Evolutionary conservation across 106 monocot species (phyloP).

Genomic region (Dendrobium nobile): DNA sequence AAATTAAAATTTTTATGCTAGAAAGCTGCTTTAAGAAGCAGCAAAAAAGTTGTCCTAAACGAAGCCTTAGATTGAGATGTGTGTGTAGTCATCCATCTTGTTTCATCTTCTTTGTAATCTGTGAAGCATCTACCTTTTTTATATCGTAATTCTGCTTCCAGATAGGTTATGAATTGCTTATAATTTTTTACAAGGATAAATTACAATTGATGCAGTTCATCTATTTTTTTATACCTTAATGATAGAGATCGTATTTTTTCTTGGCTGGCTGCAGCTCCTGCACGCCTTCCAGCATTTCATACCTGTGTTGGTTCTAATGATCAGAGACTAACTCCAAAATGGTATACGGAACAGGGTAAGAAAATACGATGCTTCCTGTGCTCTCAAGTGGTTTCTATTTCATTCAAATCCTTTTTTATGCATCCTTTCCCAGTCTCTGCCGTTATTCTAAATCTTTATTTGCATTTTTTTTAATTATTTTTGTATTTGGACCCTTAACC

Average conservation of each 20-base stretch:
- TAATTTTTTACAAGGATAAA: neutral
- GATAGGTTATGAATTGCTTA: neutral
- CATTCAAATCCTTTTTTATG: too few relatives aligned
- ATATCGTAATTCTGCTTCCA: neutral
- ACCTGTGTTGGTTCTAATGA: constrained; percentile 90
- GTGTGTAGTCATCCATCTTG: neutral
- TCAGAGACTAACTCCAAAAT: constrained; percentile 77
- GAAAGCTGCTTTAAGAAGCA: too few relatives aligned
- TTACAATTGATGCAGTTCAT: neutral
- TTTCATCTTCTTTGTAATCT: neutral
- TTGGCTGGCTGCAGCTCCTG: constrained; percentile 50
- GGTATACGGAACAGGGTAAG: constrained; percentile 90
- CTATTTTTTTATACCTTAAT: neutral
- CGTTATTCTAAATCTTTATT: neutral
- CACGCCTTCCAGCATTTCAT: constrained; percentile 84
- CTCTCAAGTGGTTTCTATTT: neutral
- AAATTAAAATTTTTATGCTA: too few relatives aligned
- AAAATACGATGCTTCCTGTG: neutral
- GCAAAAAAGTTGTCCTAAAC: too few relatives aligned
- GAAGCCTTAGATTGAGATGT: neutral
- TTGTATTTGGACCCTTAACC: too few relatives aligned
- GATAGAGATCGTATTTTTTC: neutral
- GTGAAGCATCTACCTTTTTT: neutral
- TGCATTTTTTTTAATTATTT: neutral
- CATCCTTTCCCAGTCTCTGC: neutral